Conservation (phyloP, 2,329 filamentous ascomycete genomes). For the Phoma sp. region DNA sequence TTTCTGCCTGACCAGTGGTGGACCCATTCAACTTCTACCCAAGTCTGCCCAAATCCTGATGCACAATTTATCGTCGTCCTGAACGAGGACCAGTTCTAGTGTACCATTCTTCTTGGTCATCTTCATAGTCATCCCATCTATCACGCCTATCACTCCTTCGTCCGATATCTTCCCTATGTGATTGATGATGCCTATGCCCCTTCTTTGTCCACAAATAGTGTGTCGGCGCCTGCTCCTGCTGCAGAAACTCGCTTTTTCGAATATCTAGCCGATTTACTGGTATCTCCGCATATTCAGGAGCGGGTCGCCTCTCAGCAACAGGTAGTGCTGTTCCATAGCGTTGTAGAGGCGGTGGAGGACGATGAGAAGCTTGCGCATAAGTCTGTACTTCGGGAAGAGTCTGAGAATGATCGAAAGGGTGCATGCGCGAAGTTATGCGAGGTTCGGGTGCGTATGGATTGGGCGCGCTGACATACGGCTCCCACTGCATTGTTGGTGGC, state of each 20-base stretch:
- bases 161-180: neutral
- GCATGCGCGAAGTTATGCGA: neutral
- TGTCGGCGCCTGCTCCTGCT: neutral
- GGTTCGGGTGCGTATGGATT: neutral
- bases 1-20: no score
- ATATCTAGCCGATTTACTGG: neutral
- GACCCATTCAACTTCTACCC: no score
- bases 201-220: slow-evolving; percentile 11
- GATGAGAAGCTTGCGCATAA: neutral
- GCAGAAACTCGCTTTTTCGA: neutral
- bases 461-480: neutral
- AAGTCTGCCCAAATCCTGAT: no score
- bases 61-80: neutral
- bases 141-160: neutral
- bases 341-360: neutral
- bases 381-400: neutral
- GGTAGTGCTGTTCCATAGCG: neutral
- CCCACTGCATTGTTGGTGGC: slow-evolving; percentile 1
- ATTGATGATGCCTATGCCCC: neutral
- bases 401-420: no score
- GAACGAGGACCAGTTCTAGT: no score
- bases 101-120: neutral
- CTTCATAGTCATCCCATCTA: neutral
- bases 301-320: no score
- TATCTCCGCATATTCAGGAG: neutral